These are phyloP conservation scores for Phytophthora nicotianae DNA, from an alignment of 352 stramenopile genomes.

Conservation along the genomic window DNA sequence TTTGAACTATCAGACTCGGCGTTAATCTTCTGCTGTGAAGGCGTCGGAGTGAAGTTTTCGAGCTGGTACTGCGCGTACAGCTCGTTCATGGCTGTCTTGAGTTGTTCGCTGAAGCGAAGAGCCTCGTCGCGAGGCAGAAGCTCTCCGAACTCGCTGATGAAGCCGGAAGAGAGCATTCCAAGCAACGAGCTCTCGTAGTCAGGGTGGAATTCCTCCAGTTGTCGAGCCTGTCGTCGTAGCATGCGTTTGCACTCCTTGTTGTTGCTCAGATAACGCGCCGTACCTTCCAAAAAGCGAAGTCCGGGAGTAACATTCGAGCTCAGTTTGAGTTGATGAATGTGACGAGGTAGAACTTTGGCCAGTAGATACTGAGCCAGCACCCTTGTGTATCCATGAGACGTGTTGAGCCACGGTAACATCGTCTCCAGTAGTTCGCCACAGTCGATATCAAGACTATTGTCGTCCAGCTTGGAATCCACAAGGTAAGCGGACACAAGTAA, in stretches of 20 bases:
- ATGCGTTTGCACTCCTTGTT: conserved; percentile 89
- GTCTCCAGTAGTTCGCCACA: conserved; percentile 45
- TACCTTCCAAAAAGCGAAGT: conserved; percentile 55
- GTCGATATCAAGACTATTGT: conserved; percentile 24
- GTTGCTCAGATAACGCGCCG: conserved; percentile 67
- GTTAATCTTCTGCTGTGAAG: background rate
- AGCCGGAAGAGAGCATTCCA: conserved; percentile 60
- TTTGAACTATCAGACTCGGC: background rate
- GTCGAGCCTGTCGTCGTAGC: conserved; percentile 69
- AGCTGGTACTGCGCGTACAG: conserved; percentile 79
- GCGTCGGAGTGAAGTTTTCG: conserved; percentile 47
- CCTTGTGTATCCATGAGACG: conserved; percentile 81
- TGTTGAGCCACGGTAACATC: conserved; percentile 80
- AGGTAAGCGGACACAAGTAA: conserved; percentile 62
- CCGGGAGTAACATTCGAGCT: conserved; percentile 25
- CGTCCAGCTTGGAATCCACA: conserved; percentile 40
- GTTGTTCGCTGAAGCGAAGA: conserved; percentile 56
- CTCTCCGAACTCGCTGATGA: conserved; percentile 79
- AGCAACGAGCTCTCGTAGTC: conserved; percentile 79
- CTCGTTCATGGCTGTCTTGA: conserved; percentile 71
- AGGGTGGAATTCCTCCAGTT: conserved; percentile 65
- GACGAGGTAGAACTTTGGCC: conserved; percentile 63
- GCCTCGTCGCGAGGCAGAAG: conserved; percentile 66
- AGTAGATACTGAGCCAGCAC: conserved; percentile 80
- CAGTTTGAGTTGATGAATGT: conserved; percentile 45